phyloP scores from a whole-genome alignment of 192 early-diverging fungal genomes.

The Kappamyces sp. region DNA sequence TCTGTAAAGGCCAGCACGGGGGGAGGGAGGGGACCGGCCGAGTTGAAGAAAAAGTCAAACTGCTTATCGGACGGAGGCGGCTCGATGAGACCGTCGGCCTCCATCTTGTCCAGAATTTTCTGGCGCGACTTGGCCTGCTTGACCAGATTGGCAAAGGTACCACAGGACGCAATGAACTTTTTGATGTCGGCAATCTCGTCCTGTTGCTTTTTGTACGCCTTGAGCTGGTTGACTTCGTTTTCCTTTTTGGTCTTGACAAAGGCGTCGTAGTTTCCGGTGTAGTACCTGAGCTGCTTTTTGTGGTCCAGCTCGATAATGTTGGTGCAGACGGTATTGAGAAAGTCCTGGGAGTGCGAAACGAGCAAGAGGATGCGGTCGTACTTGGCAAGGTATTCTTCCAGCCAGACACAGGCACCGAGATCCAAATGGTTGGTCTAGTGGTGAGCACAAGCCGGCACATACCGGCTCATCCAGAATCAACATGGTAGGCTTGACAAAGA shows the following conservation, averaged over 20 bases:
- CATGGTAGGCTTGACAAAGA: constrained; percentile 87
- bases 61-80: constrained; percentile 72
- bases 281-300: constrained; percentile 88
- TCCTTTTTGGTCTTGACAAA: constrained; percentile 94
- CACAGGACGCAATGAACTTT: constrained; percentile 96
- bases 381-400: constrained; percentile 71
- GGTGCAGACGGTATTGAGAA: constrained; percentile 90
- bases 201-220: constrained; percentile 99
- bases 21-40: constrained; percentile 83
- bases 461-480: constrained; percentile 54
- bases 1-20: constrained; percentile 91
- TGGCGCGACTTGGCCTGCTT: constrained; percentile 97
- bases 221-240: constrained; percentile 97
- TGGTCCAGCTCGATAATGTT: constrained; percentile 91
- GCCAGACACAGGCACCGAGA: constrained; percentile 82
- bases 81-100: constrained; percentile 95
- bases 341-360: constrained; percentile 94
- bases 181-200: constrained; percentile 99
- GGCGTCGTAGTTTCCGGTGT: constrained; percentile 95
- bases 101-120: constrained; percentile 99
- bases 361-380: constrained; percentile 83
- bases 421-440: constrained; percentile 72
- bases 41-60: constrained; percentile 86
- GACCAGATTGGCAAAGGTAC: constrained; percentile 99
- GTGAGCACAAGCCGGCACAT: constrained; percentile 10